These are phyloP conservation scores for Euphorbia schlechtendalii DNA, from an alignment of 441 rosid species.

Conservation along the genomic window DNA sequence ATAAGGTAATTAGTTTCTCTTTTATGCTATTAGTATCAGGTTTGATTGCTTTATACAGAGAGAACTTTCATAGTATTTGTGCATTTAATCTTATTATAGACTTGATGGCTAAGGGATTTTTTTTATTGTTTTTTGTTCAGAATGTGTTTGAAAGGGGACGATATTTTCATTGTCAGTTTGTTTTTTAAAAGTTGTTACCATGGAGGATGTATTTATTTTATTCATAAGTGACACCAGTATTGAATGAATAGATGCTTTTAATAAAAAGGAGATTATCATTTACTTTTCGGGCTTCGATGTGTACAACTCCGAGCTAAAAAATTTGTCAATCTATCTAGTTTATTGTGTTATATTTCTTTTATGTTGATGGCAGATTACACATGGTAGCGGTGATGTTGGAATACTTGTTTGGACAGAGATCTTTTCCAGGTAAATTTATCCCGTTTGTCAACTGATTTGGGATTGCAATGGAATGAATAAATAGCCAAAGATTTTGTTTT, in stretches of 20 bases:
- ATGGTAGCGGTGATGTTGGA: slow-evolving; percentile 44
- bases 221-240: neutral
- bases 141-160: neutral
- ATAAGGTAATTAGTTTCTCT: slow-evolving; percentile 31
- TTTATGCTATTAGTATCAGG: neutral
- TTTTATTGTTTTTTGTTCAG: neutral
- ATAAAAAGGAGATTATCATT: neutral
- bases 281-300: neutral
- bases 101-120: neutral
- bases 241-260: neutral
- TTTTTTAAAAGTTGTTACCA: neutral
- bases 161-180: neutral
- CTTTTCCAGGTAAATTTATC: slow-evolving; percentile 33
- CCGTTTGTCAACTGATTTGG: slow-evolving; percentile 5
- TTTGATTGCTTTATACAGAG: neutral
- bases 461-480: too few species aligned
- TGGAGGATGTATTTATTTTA: too few species aligned
- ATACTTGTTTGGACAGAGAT: slow-evolving; percentile 47
- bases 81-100: neutral
- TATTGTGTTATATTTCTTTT: neutral
- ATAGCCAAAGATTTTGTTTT: too few species aligned
- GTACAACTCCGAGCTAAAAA: neutral
- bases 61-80: neutral
- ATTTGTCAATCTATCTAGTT: neutral
- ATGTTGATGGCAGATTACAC: slow-evolving; percentile 33